These are phyloP conservation scores for Myotisia sp. DNA, from an alignment of 2,329 filamentous ascomycete species.

Conservation along the genomic window DNA sequence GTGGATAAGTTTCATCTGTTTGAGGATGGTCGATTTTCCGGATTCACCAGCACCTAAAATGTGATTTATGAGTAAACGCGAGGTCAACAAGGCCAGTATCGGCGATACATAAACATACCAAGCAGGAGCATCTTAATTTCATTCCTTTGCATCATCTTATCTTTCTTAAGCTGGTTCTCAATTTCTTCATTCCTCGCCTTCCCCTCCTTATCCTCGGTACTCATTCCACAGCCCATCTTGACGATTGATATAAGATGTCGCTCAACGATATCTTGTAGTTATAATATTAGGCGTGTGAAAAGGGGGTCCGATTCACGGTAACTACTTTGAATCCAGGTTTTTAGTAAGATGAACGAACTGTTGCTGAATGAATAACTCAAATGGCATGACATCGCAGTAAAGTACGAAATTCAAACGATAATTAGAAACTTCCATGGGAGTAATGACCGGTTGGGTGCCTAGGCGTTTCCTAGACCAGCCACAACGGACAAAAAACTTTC, in stretches of 20 bases:
- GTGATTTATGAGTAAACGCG: not conserved
- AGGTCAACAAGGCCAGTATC: not conserved
- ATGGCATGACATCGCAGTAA: no score
- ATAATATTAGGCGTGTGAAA: not conserved
- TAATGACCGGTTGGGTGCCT: no score
- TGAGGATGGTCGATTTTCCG: constrained; percentile 84
- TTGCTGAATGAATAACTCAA: no score
- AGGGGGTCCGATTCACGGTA: not conserved
- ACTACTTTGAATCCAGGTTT: no score
- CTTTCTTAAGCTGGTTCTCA: constrained; percentile 95
- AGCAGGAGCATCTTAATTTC: constrained; percentile 99
- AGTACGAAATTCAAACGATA: no score
- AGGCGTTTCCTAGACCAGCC: no score
- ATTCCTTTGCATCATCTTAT: constrained; percentile 97
- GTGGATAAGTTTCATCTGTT: constrained; percentile 99
- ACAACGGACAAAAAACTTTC: no score
- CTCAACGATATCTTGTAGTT: not conserved
- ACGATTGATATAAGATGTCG: constrained; percentile 22
- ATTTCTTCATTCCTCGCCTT: constrained; percentile 99
- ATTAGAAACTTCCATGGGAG: no score
- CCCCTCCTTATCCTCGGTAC: constrained; percentile 99
- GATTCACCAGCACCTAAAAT: constrained; percentile 84
- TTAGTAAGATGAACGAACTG: no score
- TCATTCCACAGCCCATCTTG: constrained; percentile 99
- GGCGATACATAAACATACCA: constrained; percentile 46